Conservation (phyloP, 306 rosid species). For the Acacia confusa region DNA sequence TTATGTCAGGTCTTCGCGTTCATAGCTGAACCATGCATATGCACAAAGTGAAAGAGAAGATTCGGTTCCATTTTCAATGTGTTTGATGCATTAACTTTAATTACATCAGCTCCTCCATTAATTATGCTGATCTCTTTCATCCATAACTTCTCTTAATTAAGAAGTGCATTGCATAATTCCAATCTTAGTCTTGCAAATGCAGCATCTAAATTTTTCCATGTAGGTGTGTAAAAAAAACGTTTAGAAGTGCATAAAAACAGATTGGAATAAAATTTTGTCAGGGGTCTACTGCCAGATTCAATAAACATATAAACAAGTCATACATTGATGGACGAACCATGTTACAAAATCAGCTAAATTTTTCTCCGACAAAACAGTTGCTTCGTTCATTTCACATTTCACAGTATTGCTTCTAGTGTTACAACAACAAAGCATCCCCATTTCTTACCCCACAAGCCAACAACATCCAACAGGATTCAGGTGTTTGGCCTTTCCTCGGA, state of each 20-base stretch:
- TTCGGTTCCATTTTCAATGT: not conserved
- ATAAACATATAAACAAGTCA: not conserved
- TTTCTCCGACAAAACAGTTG: slow-evolving; percentile 6
- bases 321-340: not conserved
- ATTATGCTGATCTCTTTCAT: too few species aligned
- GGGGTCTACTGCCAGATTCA: not conserved
- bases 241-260: not conserved
- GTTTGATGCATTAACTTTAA: not conserved
- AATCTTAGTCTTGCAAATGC: not conserved
- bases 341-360: not conserved
- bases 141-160: too few species aligned
- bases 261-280: not conserved
- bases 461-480: slow-evolving; percentile 35
- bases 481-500: slow-evolving; percentile 69
- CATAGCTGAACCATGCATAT: not conserved
- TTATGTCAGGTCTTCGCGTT: not conserved
- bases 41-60: not conserved
- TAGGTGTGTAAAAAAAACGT: too few species aligned
- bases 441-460: slow-evolving; percentile 26
- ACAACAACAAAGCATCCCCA: slow-evolving; percentile 34
- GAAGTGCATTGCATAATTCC: not conserved
- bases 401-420: slow-evolving; percentile 30
- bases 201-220: not conserved
- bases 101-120: not conserved
- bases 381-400: slow-evolving; percentile 37